Percentiles rank a stretch among this genome's conserved stretches.
Conservation (phyloP, 1,284 basidiomycete species). For the Ceraceosorus guamensis region DNA sequence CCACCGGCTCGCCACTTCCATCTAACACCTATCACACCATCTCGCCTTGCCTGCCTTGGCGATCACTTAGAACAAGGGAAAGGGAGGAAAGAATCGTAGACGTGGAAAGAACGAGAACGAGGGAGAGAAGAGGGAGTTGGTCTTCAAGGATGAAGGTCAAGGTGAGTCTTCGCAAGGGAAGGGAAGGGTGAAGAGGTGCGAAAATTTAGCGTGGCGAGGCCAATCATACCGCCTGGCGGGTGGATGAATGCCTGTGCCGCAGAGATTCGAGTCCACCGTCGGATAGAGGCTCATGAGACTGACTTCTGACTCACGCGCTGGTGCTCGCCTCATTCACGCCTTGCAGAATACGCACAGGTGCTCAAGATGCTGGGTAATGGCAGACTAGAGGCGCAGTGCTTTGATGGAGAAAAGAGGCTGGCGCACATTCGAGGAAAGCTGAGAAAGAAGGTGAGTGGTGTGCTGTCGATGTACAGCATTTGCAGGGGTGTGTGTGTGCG, state of each 20-base stretch:
- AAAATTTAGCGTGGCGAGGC: no score
- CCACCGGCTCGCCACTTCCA: no score
- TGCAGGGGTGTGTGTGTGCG: no score
- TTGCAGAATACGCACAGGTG: slow-evolving; percentile 88
- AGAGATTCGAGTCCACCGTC: not conserved
- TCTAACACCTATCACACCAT: no score
- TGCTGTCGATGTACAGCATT: not conserved
- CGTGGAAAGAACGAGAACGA: slow-evolving; percentile 99
- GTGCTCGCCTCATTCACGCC: not conserved
- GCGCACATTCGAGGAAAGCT: slow-evolving; percentile 99
- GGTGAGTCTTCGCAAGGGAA: slow-evolving; percentile 49
- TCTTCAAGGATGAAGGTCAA: slow-evolving; percentile 98
- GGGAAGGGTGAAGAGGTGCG: no score
- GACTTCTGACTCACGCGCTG: not conserved
- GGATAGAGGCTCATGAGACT: not conserved
- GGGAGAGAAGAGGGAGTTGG: slow-evolving; percentile 94
- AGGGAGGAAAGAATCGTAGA: slow-evolving; percentile 99
- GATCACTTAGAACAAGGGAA: slow-evolving; percentile 43
- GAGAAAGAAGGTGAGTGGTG: slow-evolving; percentile 79
- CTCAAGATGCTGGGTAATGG: slow-evolving; percentile 99
- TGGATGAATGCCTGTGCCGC: no score
- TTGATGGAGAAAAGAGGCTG: slow-evolving; percentile 95
- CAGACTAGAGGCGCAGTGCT: slow-evolving; percentile 90
- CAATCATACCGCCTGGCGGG: no score
- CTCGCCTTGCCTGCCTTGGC: slow-evolving; percentile 1